Evolutionary conservation across 202 grass and related monocot genomes (phyloP), one percentile per base, ranked within the genome.

Genomic region (Panicum virgatum): DNA sequence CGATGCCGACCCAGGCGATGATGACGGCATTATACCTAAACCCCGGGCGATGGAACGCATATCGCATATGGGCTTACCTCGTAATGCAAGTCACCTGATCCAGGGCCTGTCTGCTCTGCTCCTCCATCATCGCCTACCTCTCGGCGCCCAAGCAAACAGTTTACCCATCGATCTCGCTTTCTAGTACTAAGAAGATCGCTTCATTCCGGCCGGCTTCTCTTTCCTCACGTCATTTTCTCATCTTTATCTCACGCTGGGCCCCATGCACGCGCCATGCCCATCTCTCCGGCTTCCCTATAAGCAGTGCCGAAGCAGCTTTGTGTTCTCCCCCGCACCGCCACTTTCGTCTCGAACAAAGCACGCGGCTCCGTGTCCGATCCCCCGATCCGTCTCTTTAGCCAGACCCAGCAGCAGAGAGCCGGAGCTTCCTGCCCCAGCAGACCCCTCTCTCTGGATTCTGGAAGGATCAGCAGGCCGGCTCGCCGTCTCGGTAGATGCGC

Each of bases 11-110:
- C 32, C n/a, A n/a, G n/a, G 48, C 59, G 40, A 40, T 44, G 51
- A 84, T 66, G 70, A 77, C 34, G 51, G 36, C 48, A 84, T 81
- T 84, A 92, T 92, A 90, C 93, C 90, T 83, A 92, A 96, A 84
- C 90, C 93, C 61, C 66, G 53, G 74, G 52, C 19, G 63, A 88
- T 92, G 93, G 80, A 92, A 86, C 81, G 85, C 85, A 92, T 78
- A 83, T 85, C 80, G 89, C 86, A 94, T 96, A 90, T 90, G 69
- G 88, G 79, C 87, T 89, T 92, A 84, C 72, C 90, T 88, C 53
- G 1, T 87, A 60, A 76, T 70, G 89, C 89, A 96, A 92, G 93
- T 78, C 84, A 92, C 89, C 77, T 84, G 76, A 88, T 15, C 69
- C 60, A 86, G 69, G 89, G 47, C 46, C 82, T 72, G 53, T 25